phyloP scores from a whole-genome alignment of 164 flowering plant genomes.

The Malania oleifera region DNA sequence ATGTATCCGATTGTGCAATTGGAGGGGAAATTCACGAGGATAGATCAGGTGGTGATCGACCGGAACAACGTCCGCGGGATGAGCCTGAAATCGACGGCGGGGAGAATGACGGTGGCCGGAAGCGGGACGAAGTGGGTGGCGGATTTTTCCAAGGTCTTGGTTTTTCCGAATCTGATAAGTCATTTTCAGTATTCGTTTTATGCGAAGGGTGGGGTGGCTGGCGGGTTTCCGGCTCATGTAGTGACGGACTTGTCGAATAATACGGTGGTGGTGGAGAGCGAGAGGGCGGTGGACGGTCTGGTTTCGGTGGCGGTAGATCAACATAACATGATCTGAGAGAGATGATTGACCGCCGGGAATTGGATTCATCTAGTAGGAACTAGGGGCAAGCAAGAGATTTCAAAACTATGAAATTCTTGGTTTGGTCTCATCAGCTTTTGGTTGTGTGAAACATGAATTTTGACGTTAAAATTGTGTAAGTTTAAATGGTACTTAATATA shows the following conservation, averaged over 20 bases:
- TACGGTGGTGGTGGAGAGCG: constrained; percentile 44
- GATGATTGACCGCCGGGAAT: no score
- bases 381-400: no score
- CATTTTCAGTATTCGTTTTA: constrained; percentile 46
- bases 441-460: no score
- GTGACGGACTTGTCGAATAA: constrained; percentile 40
- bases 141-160: constrained; percentile 35
- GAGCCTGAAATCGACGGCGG: constrained; percentile 43
- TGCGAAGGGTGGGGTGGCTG: constrained; percentile 7
- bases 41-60: constrained; percentile 54
- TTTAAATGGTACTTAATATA: no score
- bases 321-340: constrained; percentile 24
- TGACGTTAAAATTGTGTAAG: no score
- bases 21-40: constrained; percentile 31
- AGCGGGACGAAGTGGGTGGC: constrained; percentile 45
- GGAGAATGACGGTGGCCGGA: constrained; percentile 30
- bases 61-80: constrained; percentile 44
- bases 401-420: no score
- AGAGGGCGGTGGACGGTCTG: constrained; percentile 24
- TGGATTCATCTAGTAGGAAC: no score
- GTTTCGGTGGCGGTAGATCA: constrained; percentile 45
- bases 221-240: constrained; percentile 22
- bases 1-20: constrained; percentile 25
- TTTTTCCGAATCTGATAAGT: constrained; percentile 45
- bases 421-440: no score